Percentiles rank a stretch among this genome's conserved stretches.
phyloP scores from a whole-genome alignment of 257 asterid species.

The Solanum habrochaites region DNA sequence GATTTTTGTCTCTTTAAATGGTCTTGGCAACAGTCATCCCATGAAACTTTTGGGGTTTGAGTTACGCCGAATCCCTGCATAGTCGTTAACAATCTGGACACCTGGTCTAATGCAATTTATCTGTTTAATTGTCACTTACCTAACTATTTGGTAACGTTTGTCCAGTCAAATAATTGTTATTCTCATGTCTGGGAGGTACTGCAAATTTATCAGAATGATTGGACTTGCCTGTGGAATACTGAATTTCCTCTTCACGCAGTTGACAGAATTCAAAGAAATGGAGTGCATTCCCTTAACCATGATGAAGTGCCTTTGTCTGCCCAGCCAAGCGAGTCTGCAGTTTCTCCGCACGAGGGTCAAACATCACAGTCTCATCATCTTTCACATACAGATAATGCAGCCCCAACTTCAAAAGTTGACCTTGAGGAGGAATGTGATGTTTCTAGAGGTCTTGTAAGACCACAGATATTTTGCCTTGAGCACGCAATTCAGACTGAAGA shows the following conservation, averaged over 20 bases:
- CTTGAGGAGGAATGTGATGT: slow-evolving; percentile 30
- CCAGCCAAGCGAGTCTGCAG: slow-evolving; percentile 12
- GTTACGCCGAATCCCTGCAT: background rate
- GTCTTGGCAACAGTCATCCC: background rate
- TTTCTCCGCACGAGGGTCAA: slow-evolving; percentile 12
- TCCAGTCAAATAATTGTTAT: background rate
- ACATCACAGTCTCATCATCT: slow-evolving; percentile 1
- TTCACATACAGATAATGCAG: slow-evolving; percentile 12
- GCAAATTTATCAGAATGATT: background rate
- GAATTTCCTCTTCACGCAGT: slow-evolving; percentile 14
- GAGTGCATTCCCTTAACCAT: slow-evolving; percentile 9
- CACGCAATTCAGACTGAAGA: slow-evolving; percentile 86
- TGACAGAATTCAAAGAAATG: slow-evolving; percentile 10
- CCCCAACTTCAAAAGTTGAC: slow-evolving; percentile 18
- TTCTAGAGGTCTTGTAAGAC: slow-evolving; percentile 35
- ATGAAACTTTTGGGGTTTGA: background rate
- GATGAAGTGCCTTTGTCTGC: slow-evolving; percentile 13
- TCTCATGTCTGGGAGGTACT: background rate
- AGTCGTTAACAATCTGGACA: background rate
- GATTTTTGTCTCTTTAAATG: background rate
- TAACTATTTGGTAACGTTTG: background rate
- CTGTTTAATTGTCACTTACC: background rate
- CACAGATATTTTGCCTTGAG: slow-evolving; percentile 80
- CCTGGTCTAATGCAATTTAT: background rate
- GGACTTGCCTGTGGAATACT: slow-evolving; percentile 4